phyloP scores from a whole-genome alignment of 306 rosid species.

The Sicyos baderoa region DNA sequence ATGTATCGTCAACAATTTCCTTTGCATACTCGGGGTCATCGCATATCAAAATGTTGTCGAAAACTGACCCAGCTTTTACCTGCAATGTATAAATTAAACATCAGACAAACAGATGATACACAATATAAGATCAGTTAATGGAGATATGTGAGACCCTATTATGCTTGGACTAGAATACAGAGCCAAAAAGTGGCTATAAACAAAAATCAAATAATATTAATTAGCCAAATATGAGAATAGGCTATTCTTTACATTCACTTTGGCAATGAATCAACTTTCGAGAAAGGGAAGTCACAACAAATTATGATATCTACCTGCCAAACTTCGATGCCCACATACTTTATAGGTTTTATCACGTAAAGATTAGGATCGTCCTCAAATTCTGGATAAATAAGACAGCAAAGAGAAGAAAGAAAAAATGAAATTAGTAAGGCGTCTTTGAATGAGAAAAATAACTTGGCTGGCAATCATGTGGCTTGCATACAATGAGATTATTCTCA shows the following conservation, averaged over 20 bases:
- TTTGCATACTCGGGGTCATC: slow-evolving; percentile 85
- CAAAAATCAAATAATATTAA: not conserved
- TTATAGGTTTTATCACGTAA: slow-evolving; percentile 76
- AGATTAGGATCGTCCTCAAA: slow-evolving; percentile 91
- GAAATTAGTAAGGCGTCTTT: not conserved
- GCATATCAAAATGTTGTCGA: slow-evolving; percentile 79
- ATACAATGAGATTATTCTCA: not conserved
- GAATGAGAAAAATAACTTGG: slow-evolving; percentile 3
- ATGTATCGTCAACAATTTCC: slow-evolving; percentile 64
- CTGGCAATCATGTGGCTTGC: not conserved
- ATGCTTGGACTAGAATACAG: not conserved
- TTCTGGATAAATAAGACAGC: slow-evolving; percentile 39
- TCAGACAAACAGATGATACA: slow-evolving; percentile 15
- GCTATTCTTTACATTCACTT: not conserved
- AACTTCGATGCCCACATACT: slow-evolving; percentile 90
- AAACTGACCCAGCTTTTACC: slow-evolving; percentile 97
- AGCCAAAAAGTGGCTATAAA: too few relatives aligned
- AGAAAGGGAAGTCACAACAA: not conserved
- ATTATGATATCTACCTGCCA: slow-evolving; percentile 64
- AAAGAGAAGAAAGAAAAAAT: not conserved
- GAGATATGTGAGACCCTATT: not conserved
- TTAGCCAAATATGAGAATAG: not conserved
- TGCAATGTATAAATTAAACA: slow-evolving; percentile 26
- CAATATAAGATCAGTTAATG: too few relatives aligned
- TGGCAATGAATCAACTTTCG: not conserved